Base-by-base conservation (phyloP, 345 rosid species). In the Citrus medica region DNA sequence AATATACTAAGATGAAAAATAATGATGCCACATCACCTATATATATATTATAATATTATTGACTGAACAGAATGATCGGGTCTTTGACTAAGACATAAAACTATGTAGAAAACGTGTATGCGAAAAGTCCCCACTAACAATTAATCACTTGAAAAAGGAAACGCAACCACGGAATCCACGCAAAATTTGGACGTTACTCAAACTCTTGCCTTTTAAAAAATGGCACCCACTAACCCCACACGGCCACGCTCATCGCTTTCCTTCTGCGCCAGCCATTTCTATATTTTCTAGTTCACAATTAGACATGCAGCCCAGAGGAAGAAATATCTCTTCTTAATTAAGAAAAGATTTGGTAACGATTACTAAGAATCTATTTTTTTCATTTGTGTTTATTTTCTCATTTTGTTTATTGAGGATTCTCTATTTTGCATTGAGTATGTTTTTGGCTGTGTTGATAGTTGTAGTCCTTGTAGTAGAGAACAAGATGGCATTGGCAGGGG, bases 401-500 rank as follows among this genome's bases (percentile, higher is more conserved):
- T 79, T 25, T 28, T 22, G 42, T 17, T 19, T 24, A 42, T 61
- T 74, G n/a, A 25, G 14, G 35, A 14, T 42, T 70, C 37, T 66
- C 42, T 22, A 5, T 68, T 46, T 46, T 46, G 16, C 17, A 13
- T 53, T 62, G 22, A 8, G 14, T n/a, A 32, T 58, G 80, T 33
- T 14, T 81, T 48, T 66, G 42, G 71, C 67, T 69, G 51, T 9
- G 21, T 24, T 48, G 48, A 13, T 81, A 9, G 33, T 6, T 46
- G n/a, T 81, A 24, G 21, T 25, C 27, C 25, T 6, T 75, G 22
- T 42, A 78, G 55, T 14, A 37, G 58, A 64, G 70, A 75, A 25
- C 17, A 69, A 69, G 53, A 76, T 83, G 89, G 81, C 88, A 66
- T 64, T 37, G 77, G 80, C 81, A 4, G 83, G 74, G 28, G 80